phyloP scores from a whole-genome alignment of 1,139 yeast species.

The Yamadazyma blattariae region DNA sequence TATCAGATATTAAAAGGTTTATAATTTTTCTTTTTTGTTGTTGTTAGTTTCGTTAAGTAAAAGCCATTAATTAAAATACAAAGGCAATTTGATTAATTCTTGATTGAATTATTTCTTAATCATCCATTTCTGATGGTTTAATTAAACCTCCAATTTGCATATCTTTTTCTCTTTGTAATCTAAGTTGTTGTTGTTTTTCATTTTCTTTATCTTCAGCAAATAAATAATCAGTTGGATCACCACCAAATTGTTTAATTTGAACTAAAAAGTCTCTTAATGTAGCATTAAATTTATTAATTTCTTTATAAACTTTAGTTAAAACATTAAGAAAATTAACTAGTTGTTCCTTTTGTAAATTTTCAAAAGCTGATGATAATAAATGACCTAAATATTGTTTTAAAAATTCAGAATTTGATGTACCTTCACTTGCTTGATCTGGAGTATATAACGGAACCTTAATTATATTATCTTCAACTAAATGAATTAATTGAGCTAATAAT shows the following conservation, averaged over 20 bases:
- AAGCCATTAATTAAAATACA: too few species aligned
- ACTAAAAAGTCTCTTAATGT: constrained; percentile 93
- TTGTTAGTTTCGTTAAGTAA: too few species aligned
- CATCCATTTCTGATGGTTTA: constrained; percentile 96
- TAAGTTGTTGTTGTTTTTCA: constrained; percentile 67
- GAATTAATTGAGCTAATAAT: constrained; percentile 78
- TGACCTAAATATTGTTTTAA: constrained; percentile 80
- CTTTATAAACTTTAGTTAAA: constrained; percentile 68
- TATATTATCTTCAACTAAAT: constrained; percentile 73
- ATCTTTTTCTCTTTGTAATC: constrained; percentile 75
- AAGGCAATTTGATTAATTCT: too few species aligned
- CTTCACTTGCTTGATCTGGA: constrained; percentile 71
- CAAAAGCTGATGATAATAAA: constrained; percentile 83
- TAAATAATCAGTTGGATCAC: constrained; percentile 88
- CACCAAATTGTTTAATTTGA: constrained; percentile 93
- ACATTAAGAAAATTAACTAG: constrained; percentile 78
- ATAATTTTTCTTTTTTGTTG: too few species aligned
- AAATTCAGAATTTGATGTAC: constrained; percentile 77
- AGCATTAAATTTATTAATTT: constrained; percentile 74
- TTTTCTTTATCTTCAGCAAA: constrained; percentile 91
- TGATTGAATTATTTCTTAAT: too few species aligned
- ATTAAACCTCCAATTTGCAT: constrained; percentile 88
- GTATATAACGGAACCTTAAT: constrained; percentile 77
- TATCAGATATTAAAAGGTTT: too few species aligned
- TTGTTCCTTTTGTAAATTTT: constrained; percentile 82